These are phyloP conservation scores for Alternaria sp. DNA, from an alignment of 2,329 filamentous ascomycete genomes.

Conservation along the genomic window DNA sequence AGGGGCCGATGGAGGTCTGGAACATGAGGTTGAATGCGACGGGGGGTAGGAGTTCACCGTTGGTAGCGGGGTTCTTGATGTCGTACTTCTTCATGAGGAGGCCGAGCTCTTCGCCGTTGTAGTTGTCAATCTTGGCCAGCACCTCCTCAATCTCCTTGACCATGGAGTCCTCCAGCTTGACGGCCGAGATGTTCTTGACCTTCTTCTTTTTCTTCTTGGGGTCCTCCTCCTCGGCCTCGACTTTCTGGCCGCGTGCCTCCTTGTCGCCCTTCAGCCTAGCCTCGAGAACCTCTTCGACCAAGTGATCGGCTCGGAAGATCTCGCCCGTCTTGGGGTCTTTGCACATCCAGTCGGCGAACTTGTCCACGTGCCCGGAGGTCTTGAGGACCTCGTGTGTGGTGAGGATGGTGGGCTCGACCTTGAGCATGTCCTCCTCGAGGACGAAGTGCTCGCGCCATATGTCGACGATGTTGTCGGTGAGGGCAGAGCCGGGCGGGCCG, in stretches of 20 bases:
- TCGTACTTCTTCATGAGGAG: conserved; percentile 86
- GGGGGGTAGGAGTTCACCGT: conserved; percentile 76
- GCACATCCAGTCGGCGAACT: conserved; percentile 99
- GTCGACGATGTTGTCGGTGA: conserved; percentile 88
- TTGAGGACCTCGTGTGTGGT: conserved; percentile 94
- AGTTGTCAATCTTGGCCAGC: conserved; percentile 94
- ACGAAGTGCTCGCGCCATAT: conserved; percentile 93
- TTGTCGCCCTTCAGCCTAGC: conserved; percentile 86
- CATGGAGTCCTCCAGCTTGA: conserved; percentile 86
- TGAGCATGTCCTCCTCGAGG: conserved; percentile 91
- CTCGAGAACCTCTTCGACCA: conserved; percentile 94
- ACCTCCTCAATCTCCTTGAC: conserved; percentile 90
- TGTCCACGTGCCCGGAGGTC: conserved; percentile 92
- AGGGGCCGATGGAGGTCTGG: conserved; percentile 91
- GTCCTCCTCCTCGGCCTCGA: conserved; percentile 76
- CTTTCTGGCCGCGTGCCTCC: conserved; percentile 83
- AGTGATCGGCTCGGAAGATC: conserved; percentile 93
- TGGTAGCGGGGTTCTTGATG: conserved; percentile 85
- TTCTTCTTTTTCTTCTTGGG: conserved; percentile 91
- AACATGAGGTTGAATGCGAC: conserved; percentile 99
- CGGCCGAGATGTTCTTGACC: conserved; percentile 63
- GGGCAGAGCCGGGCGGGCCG: conserved; percentile 83
- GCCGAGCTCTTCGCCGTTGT: conserved; percentile 83
- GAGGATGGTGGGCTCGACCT: conserved; percentile 91
- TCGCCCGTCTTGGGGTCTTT: conserved; percentile 98